These are phyloP conservation scores for Xylogone sp. DNA, from an alignment of 2,329 filamentous ascomycete genomes.

Conservation along the genomic window DNA sequence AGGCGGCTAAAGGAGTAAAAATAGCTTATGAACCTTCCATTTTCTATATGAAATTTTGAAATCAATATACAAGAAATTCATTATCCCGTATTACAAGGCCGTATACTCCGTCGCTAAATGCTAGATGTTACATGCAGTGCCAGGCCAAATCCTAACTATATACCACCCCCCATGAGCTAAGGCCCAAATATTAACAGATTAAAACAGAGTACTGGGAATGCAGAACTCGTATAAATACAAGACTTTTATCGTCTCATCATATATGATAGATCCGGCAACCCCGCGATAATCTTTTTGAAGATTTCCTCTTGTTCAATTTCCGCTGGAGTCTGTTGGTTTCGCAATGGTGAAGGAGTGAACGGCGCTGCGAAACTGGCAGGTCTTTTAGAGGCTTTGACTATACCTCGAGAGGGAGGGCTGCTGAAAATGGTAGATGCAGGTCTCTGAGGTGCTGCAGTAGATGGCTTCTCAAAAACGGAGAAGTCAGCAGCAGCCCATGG, in stretches of 20 bases:
- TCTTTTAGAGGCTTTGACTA: neutral
- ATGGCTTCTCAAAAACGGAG: slow-evolving; percentile 29
- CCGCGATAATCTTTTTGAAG: slow-evolving; percentile 25
- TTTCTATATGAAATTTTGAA: too few relatives aligned
- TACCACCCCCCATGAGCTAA: neutral
- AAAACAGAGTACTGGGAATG: neutral
- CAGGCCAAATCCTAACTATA: neutral
- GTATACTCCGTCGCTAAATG: neutral
- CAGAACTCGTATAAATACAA: neutral
- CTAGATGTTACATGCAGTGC: neutral
- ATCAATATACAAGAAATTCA: too few relatives aligned
- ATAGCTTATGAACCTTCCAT: too few relatives aligned
- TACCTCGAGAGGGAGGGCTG: neutral
- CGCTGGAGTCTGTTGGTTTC: slow-evolving; percentile 16
- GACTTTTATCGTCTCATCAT: slow-evolving; percentile 18
- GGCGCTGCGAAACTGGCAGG: slow-evolving; percentile 4
- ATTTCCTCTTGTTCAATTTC: slow-evolving; percentile 28
- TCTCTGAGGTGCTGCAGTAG: slow-evolving; percentile 7
- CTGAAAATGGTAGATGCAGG: slow-evolving; percentile 1
- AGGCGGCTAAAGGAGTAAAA: too few relatives aligned
- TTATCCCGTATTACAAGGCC: neutral
- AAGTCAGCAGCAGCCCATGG: slow-evolving; percentile 32
- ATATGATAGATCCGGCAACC: slow-evolving; percentile 31
- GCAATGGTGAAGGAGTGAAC: slow-evolving; percentile 3
- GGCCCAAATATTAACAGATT: neutral